phyloP scores from a whole-genome alignment of 345 rosid species.

The Lenwebbia sp. region DNA sequence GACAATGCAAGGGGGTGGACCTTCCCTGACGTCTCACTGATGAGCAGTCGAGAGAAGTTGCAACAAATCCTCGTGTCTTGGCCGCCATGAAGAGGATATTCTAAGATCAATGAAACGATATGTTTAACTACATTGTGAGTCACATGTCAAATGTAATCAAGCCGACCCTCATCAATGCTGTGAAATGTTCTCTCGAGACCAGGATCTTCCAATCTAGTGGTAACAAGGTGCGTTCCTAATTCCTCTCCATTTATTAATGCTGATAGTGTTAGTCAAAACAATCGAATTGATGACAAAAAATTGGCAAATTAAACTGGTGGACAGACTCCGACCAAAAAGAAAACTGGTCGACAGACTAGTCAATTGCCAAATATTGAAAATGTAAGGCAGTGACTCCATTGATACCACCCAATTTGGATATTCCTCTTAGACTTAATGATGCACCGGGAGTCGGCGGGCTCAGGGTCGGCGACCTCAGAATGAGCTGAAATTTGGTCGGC shows the following conservation, averaged over 20 bases:
- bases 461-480: no score
- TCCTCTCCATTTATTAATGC: background rate
- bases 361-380: background rate
- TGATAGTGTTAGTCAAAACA: background rate
- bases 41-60: background rate
- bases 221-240: background rate
- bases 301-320: background rate
- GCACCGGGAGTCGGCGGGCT: no score
- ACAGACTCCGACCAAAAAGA: no score
- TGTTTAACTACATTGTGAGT: background rate
- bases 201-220: background rate
- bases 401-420: background rate
- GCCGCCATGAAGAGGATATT: background rate
- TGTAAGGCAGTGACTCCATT: background rate
- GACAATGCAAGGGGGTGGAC: background rate
- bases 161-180: background rate
- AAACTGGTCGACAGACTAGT: background rate
- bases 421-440: background rate
- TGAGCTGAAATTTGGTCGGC: no score
- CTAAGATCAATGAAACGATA: background rate
- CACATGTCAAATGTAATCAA: background rate
- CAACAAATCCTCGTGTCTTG: background rate
- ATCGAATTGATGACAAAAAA: background rate
- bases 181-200: background rate
- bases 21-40: background rate